Conservation (phyloP, 1,284 basidiomycete species). For the Pulveroboletus sp. region DNA sequence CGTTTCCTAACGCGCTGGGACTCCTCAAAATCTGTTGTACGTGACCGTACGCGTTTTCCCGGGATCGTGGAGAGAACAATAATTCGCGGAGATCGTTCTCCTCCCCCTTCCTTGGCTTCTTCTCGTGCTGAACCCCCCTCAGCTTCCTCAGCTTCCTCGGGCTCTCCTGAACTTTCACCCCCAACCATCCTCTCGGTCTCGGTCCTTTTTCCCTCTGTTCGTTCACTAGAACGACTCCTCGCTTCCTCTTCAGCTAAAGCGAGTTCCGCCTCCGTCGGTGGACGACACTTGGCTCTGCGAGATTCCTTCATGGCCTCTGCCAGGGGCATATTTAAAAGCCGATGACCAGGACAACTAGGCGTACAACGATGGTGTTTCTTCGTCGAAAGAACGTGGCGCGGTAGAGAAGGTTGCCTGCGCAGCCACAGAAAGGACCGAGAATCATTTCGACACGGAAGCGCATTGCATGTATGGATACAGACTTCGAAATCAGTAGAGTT, state of each 20-base stretch:
- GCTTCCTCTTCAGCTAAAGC: conserved; percentile 21
- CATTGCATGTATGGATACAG: conserved; percentile 33
- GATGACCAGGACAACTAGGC: conserved; percentile 26
- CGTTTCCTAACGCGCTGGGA: conserved; percentile 17
- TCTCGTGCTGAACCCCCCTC: conserved; percentile 11
- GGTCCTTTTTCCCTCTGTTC: neutral
- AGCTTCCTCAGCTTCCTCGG: conserved; percentile 17
- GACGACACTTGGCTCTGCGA: conserved; percentile 27
- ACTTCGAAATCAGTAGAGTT: conserved; percentile 26
- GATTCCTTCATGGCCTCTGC: conserved; percentile 26
- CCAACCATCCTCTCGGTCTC: conserved; percentile 1
- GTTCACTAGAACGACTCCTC: neutral
- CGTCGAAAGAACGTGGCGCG: conserved; percentile 30
- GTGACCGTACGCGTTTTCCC: conserved; percentile 25
- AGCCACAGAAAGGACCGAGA: conserved; percentile 32
- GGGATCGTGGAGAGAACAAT: neutral
- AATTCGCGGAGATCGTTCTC: conserved; percentile 1
- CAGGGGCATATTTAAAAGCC: conserved; percentile 24
- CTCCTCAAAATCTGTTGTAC: conserved; percentile 18
- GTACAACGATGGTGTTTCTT: conserved; percentile 26
- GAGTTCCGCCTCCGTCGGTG: conserved; percentile 28
- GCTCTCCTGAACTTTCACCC: conserved; percentile 17
- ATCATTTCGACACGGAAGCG: conserved; percentile 30
- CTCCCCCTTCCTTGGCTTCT: conserved; percentile 2
- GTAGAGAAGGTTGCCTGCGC: conserved; percentile 26